Evolutionary conservation across 2,329 filamentous ascomycete species (phyloP), one percentile per base, ranked within the genome.

Genomic region (Botryosphaeria agaves): DNA sequence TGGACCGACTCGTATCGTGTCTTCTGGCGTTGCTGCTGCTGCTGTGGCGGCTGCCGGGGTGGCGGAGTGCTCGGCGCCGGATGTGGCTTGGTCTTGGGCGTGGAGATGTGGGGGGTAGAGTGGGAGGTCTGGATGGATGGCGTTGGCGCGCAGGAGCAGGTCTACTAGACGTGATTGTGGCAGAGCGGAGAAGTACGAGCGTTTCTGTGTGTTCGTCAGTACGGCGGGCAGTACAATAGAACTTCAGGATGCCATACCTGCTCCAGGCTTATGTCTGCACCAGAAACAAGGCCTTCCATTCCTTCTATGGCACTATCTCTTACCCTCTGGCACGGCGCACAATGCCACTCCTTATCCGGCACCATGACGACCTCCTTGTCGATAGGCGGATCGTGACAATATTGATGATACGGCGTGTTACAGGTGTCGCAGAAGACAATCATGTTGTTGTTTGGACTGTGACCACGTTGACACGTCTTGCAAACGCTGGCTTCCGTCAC

Each of bases 391-490:
- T 79, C 67, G 49, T 91, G 81, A 45, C 82, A 91, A 43, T 72
- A 70, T 48, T 84, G 79, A 51, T 91, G 82, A 68, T 82, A 91
- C 25, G 74, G 70, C 18, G 64, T 62, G 47, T 82, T 80, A 57
- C 82, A 91, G 11, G 73, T 73, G 52, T 87, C 79, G 55, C 82
- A 91, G 51, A 85, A 83, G 3, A 89, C 80, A 47, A 91, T 85
- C 54, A 75, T 69, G 53, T 89, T 89, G 41, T 60, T 71, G n/a
- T 61, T 50, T 3, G 77, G 75, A 43, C 76, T 81, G 39, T 77
- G 68, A 7, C 77, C 73, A 39, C 81, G 64, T 31, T 73, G 66
- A 53, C 82, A 91, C 38, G 69, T 65, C 41, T 73, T 75, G 57
- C 81, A 89, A 18, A 78, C 62, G 9, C 64, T 63, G 36, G 69